phyloP scores from a whole-genome alignment of 2,329 filamentous ascomycete genomes.

The Fusarium oligoseptatum region DNA sequence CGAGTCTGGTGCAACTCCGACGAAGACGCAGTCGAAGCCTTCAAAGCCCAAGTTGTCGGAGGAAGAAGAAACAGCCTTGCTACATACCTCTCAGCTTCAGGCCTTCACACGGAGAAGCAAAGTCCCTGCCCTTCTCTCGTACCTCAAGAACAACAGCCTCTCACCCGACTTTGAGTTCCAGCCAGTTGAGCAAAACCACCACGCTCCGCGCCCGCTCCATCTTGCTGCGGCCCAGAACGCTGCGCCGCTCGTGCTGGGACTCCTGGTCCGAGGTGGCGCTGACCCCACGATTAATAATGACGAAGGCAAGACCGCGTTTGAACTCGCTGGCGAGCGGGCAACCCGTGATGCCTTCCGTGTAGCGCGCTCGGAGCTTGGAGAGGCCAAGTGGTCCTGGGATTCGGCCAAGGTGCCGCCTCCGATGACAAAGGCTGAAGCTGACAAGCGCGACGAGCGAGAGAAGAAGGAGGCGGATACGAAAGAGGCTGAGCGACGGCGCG shows the following conservation, averaged over 20 bases:
- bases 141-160: conserved; percentile 82
- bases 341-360: conserved; percentile 94
- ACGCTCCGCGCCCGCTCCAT: conserved; percentile 87
- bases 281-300: conserved; percentile 78
- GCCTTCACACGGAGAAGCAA: conserved; percentile 91
- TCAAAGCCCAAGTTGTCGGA: conserved; percentile 77
- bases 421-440: conserved; percentile 78
- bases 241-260: conserved; percentile 79
- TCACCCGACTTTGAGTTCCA: conserved; percentile 80
- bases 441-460: conserved; percentile 77
- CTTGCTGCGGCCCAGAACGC: conserved; percentile 86
- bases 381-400: conserved; percentile 83
- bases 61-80: conserved; percentile 83
- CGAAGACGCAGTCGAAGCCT: conserved; percentile 62
- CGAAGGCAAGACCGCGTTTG: conserved; percentile 89
- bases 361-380: conserved; percentile 84
- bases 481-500: conserved; percentile 77
- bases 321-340: conserved; percentile 85
- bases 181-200: conserved; percentile 78
- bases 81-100: conserved; percentile 92
- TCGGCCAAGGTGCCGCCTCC: conserved; percentile 78
- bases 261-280: conserved; percentile 80
- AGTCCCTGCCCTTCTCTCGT: conserved; percentile 86
- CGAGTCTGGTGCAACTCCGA: conserved; percentile 50
- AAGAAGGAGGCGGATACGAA: conserved; percentile 75